Evolutionary conservation across 495 filamentous ascomycete species (phyloP).

Genomic region (Penicillium robsamsonii): DNA sequence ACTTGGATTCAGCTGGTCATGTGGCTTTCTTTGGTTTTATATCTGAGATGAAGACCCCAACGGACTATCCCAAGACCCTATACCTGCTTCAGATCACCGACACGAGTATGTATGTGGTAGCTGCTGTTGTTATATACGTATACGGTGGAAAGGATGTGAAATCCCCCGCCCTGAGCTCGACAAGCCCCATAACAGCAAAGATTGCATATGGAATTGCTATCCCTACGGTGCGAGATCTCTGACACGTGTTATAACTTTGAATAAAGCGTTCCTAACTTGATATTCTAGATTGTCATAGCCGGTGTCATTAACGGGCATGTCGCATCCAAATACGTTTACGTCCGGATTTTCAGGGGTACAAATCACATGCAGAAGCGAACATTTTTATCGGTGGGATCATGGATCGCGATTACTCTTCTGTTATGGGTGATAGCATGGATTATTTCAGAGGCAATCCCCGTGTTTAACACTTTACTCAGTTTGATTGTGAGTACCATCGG

Average conservation of each 20-base stretch:
- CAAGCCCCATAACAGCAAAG: slow-evolving; percentile 61
- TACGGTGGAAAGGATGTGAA: slow-evolving; percentile 66
- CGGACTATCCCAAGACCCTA: slow-evolving; percentile 65
- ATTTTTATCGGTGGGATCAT: slow-evolving; percentile 47
- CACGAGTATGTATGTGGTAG: slow-evolving; percentile 60
- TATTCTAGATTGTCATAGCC: slow-evolving; percentile 46
- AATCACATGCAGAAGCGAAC: slow-evolving; percentile 59
- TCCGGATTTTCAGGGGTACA: slow-evolving; percentile 56
- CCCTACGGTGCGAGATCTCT: slow-evolving; percentile 53
- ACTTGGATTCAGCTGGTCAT: slow-evolving; percentile 49
- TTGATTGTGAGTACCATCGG: slow-evolving; percentile 37
- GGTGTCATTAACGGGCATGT: slow-evolving; percentile 71
- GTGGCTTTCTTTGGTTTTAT: slow-evolving; percentile 74
- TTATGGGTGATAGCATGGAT: slow-evolving; percentile 69
- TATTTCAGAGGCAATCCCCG: slow-evolving; percentile 69
- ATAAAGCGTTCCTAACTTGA: slow-evolving; percentile 25
- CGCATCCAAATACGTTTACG: slow-evolving; percentile 63
- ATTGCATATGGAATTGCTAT: slow-evolving; percentile 73
- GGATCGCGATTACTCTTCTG: slow-evolving; percentile 54
- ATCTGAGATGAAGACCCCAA: slow-evolving; percentile 68
- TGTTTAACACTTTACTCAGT: slow-evolving; percentile 64
- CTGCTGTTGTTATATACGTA: slow-evolving; percentile 59
- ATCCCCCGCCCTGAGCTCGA: slow-evolving; percentile 71
- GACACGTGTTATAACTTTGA: too few species aligned
- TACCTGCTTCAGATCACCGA: slow-evolving; percentile 61